phyloP scores from a whole-genome alignment of 257 asterid species.

The Capsicum chinense region DNA sequence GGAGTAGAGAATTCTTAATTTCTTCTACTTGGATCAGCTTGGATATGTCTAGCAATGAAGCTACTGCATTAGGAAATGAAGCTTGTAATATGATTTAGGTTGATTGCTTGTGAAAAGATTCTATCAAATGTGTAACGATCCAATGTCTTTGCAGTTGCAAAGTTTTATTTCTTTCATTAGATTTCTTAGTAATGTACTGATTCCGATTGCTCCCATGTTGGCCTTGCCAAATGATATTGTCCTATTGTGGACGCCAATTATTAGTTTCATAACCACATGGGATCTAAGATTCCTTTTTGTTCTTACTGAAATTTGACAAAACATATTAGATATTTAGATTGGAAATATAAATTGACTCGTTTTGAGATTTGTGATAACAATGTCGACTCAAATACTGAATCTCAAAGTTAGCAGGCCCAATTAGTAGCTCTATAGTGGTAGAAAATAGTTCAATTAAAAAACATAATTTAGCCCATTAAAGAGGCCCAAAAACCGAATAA shows the following conservation, averaged over 20 bases:
- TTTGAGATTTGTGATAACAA: no score
- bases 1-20: conserved; percentile 34
- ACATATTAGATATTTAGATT: no score
- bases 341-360: no score
- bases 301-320: no score
- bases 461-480: no score
- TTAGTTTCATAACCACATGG: conserved; percentile 9
- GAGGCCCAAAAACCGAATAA: no score
- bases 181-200: neutral
- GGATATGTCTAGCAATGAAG: conserved; percentile 36
- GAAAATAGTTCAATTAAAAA: no score
- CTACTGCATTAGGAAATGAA: conserved; percentile 42
- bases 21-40: conserved; percentile 37
- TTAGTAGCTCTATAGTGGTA: no score
- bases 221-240: neutral
- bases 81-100: conserved; percentile 32
- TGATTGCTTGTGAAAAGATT: conserved; percentile 25
- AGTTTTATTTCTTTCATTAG: neutral
- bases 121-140: conserved; percentile 19
- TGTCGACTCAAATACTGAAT: no score
- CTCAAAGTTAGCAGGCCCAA: no score
- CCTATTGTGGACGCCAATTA: conserved; percentile 4
- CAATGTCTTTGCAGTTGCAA: conserved; percentile 29
- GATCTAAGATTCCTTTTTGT: neutral
- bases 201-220: neutral